A percentile compares a stretch with the other conserved stretches of the same genome.
phyloP scores from a whole-genome alignment of 1,139 yeast genomes.

The Debaryomyces udenii region DNA sequence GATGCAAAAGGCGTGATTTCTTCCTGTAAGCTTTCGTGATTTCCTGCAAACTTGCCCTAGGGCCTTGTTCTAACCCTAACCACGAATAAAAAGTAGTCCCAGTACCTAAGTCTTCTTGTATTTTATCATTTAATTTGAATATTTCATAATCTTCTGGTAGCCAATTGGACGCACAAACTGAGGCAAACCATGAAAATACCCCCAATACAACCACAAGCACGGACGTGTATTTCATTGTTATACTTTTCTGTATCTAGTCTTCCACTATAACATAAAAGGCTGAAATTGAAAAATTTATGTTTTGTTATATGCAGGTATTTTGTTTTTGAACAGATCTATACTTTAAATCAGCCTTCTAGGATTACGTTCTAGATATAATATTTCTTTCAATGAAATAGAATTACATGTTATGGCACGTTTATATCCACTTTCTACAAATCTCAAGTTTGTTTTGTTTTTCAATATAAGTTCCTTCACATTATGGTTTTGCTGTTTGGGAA shows the following conservation, averaged over 20 bases:
- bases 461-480: slow-evolving; percentile 44
- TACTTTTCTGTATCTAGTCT: background rate
- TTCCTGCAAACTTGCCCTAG: slow-evolving; percentile 60
- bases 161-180: slow-evolving; percentile 36
- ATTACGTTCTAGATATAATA: too few relatives aligned
- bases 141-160: slow-evolving; percentile 74
- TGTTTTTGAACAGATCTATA: slow-evolving; percentile 8
- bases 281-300: slow-evolving; percentile 3
- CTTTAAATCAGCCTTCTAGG: too few relatives aligned
- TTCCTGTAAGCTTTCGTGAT: slow-evolving; percentile 77
- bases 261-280: background rate
- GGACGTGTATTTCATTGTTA: slow-evolving; percentile 4
- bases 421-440: slow-evolving; percentile 39
- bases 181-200: slow-evolving; percentile 19
- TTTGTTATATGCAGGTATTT: slow-evolving; percentile 3
- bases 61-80: slow-evolving; percentile 54
- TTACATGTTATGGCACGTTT: slow-evolving; percentile 26
- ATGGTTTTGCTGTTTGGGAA: slow-evolving; percentile 54
- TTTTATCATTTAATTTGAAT: slow-evolving; percentile 70
- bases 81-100: slow-evolving; percentile 71
- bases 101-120: slow-evolving; percentile 63
- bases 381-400: background rate
- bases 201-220: slow-evolving; percentile 6
- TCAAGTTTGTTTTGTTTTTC: slow-evolving; percentile 39
- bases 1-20: slow-evolving; percentile 73